Evolutionary conservation across 306 rosid species (phyloP), one percentile per base, ranked within the genome.

Genomic region (Vachellia pachyceras): DNA sequence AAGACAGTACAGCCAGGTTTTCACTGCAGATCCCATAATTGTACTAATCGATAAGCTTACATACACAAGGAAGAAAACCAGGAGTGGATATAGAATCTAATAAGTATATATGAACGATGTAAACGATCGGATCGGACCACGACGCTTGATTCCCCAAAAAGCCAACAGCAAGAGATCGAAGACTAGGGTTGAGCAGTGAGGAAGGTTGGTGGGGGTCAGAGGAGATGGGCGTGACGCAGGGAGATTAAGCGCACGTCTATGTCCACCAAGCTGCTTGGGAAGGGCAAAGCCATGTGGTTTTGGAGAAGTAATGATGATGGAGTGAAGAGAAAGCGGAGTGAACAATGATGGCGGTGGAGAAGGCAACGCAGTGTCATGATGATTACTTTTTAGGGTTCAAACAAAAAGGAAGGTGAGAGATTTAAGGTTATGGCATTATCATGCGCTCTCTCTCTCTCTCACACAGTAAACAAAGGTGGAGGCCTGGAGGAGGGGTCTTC

Each of bases 281-380:
- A 52, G 42, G 22, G 20, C 42, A 52, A 60, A 72, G 68, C 49
- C 10, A 18, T 17, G 9, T 40, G 0, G n/a, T 61, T 63, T 46
- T 10, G 76, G 46, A 22, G 76, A 4, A 82, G 79, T 81, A 84
- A 93, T 89, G 92, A 85, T 86, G 91, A 72, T 33, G 88, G 68
- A 88, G 86, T 80, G 87, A 5, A 76, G 94, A 80, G 80, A 83
- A 85, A 1, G 60, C 63, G 20, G 75, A 79, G 22, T 86, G 85
- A 67, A 67, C 87, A 90, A 89, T 89, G 97, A 89, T 89, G 97
- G 91, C 83, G 90, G 83, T 77, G 67, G 86, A 87, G 91, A 87
- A 84, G 58, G 79, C 18, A 33, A 77, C 41, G 68, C 74, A 82
- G 87, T 22, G 87, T 87, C 97, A 93, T 86, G 76, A 87, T 89